Evolutionary conservation across 495 filamentous ascomycete genomes (phyloP).

Genomic region (Parachaetomium inaequale): DNA sequence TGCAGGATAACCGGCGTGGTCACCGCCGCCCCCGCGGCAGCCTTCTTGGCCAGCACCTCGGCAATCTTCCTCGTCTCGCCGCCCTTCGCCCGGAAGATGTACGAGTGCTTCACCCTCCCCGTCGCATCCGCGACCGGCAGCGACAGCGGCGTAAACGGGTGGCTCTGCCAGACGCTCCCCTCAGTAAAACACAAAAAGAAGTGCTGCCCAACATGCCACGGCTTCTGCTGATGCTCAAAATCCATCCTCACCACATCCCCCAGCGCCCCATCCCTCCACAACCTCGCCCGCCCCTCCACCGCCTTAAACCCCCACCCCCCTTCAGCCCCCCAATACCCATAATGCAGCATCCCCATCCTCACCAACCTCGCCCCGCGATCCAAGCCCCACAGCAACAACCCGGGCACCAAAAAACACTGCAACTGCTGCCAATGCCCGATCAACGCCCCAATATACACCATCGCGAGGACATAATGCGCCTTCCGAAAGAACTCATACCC

Average conservation of each 20-base stretch:
- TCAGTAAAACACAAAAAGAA: constrained; percentile 62
- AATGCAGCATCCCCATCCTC: constrained; percentile 53
- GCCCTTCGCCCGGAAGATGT: constrained; percentile 57
- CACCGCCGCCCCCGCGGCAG: background rate
- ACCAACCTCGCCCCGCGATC: constrained; percentile 52
- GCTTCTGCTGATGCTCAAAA: constrained; percentile 51
- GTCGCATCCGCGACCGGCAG: constrained; percentile 38
- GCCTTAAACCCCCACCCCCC: constrained; percentile 45
- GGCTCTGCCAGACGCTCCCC: constrained; percentile 61
- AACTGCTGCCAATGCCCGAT: constrained; percentile 65
- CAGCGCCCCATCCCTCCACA: constrained; percentile 48
- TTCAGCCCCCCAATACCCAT: constrained; percentile 33
- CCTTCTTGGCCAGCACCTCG: constrained; percentile 21
- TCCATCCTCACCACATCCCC: constrained; percentile 56
- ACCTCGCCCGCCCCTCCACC: constrained; percentile 45
- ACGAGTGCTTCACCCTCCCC: constrained; percentile 50
- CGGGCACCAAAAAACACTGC: constrained; percentile 60
- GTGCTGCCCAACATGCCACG: constrained; percentile 62
- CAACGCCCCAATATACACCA: constrained; percentile 63
- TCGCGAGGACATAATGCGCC: constrained; percentile 58
- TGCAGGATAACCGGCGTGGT: constrained; percentile 53
- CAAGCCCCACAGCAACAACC: constrained; percentile 53
- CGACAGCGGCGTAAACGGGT: constrained; percentile 61
- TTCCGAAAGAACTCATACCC: constrained; percentile 68
- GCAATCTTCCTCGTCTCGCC: constrained; percentile 55